Evolutionary conservation across 2,329 filamentous ascomycete genomes (phyloP).

Genomic region (Alternaria solani): DNA sequence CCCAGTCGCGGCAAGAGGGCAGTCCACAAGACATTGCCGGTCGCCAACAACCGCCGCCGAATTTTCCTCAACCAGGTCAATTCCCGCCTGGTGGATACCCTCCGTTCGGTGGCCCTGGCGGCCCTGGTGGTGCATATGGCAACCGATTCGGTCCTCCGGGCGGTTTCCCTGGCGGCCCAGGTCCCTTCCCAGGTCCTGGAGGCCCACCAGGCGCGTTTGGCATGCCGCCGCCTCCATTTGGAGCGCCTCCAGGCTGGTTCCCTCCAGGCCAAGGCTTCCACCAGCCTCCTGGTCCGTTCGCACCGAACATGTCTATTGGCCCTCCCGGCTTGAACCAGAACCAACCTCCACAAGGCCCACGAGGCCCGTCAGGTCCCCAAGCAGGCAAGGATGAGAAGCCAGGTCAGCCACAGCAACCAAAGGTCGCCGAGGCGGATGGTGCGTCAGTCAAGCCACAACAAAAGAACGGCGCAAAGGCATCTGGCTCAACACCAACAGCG

Average conservation of each 20-base stretch:
- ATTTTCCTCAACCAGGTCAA: slow-evolving; percentile 52
- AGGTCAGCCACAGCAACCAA: slow-evolving; percentile 35
- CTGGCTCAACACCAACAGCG: slow-evolving; percentile 41
- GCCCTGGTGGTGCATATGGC: slow-evolving; percentile 45
- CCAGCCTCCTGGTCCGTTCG: slow-evolving; percentile 70
- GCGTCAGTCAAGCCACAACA: slow-evolving; percentile 59
- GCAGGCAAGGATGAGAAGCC: slow-evolving; percentile 41
- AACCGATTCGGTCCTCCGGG: slow-evolving; percentile 57
- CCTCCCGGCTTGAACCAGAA: slow-evolving; percentile 59
- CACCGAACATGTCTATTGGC: slow-evolving; percentile 67
- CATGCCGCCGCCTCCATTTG: slow-evolving; percentile 74
- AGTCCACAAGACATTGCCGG: slow-evolving; percentile 35
- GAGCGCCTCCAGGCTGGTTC: slow-evolving; percentile 76
- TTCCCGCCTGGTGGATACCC: slow-evolving; percentile 54
- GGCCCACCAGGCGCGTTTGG: slow-evolving; percentile 65
- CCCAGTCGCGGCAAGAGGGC: slow-evolving; percentile 33
- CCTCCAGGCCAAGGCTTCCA: slow-evolving; percentile 79
- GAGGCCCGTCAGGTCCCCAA: slow-evolving; percentile 44
- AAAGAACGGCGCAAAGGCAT: slow-evolving; percentile 59
- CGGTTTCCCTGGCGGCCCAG: slow-evolving; percentile 54
- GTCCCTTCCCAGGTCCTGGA: slow-evolving; percentile 56
- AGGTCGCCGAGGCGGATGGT: slow-evolving; percentile 56
- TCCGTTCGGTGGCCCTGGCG: slow-evolving; percentile 53
- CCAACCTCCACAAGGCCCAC: slow-evolving; percentile 50
- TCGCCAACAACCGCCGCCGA: slow-evolving; percentile 50